These are phyloP conservation scores for Agrocybe chaxingu DNA, from an alignment of 768 basidiomycete genomes.

Conservation along the genomic window DNA sequence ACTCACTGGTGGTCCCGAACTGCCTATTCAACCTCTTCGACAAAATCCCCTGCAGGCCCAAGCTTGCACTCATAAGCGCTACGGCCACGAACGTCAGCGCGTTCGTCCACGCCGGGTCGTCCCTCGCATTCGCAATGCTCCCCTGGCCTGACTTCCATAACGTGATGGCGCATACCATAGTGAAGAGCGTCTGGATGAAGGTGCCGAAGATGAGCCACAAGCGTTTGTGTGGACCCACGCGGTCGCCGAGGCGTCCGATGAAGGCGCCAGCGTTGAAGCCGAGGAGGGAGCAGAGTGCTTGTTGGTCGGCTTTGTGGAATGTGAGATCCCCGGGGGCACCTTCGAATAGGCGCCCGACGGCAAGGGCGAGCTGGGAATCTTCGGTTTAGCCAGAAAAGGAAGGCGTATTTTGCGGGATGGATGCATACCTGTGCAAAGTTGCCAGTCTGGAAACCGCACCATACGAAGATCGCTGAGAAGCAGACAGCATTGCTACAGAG, in stretches of 20 bases:
- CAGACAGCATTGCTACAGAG: slow-evolving; percentile 60
- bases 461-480: slow-evolving; percentile 78
- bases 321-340: slow-evolving; percentile 42
- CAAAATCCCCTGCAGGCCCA: slow-evolving; percentile 86
- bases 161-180: slow-evolving; percentile 66
- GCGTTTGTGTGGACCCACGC: slow-evolving; percentile 68
- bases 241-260: slow-evolving; percentile 82
- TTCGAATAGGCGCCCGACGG: slow-evolving; percentile 78
- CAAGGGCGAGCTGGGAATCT: slow-evolving; percentile 60
- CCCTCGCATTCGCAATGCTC: slow-evolving; percentile 51
- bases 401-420: neutral
- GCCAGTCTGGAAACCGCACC: slow-evolving; percentile 81
- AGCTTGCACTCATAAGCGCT: slow-evolving; percentile 75
- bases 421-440: slow-evolving; percentile 55
- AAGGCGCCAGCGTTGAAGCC: slow-evolving; percentile 78
- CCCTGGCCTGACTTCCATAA: slow-evolving; percentile 68
- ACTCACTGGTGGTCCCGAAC: slow-evolving; percentile 73
- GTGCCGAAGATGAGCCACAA: slow-evolving; percentile 73
- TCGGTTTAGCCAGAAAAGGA: neutral
- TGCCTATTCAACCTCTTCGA: slow-evolving; percentile 79
- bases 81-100: slow-evolving; percentile 64
- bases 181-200: slow-evolving; percentile 70
- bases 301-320: slow-evolving; percentile 81
- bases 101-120: slow-evolving; percentile 69
- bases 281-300: slow-evolving; percentile 77